A percentile compares a stretch with the other conserved stretches of the same genome.
Evolutionary conservation across 331 rosid species (phyloP).

Genomic region (Telfairia occidentalis): DNA sequence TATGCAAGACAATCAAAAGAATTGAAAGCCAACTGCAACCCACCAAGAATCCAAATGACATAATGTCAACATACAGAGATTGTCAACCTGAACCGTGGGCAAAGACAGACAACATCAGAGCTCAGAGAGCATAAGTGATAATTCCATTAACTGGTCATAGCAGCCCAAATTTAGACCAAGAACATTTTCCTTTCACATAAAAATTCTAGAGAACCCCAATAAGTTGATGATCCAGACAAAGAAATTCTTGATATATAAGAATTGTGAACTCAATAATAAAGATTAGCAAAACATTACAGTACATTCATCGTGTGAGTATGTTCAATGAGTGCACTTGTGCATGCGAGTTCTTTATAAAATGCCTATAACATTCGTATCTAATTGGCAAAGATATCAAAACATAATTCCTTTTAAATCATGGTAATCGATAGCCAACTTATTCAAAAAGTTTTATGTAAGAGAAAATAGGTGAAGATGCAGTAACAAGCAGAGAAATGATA

Average conservation of each 20-base stretch:
- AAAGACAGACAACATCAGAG: neutral
- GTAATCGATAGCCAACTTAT: neutral
- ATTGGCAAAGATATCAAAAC: neutral
- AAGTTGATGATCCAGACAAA: neutral
- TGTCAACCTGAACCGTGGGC: neutral
- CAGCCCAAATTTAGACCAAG: neutral
- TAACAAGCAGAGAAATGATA: neutral
- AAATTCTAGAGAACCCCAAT: neutral
- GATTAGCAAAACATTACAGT: neutral
- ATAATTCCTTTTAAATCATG: neutral
- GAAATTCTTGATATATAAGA: neutral
- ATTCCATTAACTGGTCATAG: neutral
- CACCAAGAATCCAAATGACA: neutral
- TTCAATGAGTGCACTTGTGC: neutral
- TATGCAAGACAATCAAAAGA: neutral
- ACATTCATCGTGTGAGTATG: neutral
- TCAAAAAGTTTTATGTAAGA: neutral
- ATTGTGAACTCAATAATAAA: neutral
- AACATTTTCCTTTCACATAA: neutral
- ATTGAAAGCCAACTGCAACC: neutral
- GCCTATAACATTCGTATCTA: neutral
- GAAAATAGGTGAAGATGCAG: neutral
- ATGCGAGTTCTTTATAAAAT: neutral
- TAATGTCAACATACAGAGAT: neutral
- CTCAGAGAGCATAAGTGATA: neutral